These are phyloP conservation scores for Irpex lacteus DNA, from an alignment of 1,284 basidiomycete genomes.

Conservation along the genomic window DNA sequence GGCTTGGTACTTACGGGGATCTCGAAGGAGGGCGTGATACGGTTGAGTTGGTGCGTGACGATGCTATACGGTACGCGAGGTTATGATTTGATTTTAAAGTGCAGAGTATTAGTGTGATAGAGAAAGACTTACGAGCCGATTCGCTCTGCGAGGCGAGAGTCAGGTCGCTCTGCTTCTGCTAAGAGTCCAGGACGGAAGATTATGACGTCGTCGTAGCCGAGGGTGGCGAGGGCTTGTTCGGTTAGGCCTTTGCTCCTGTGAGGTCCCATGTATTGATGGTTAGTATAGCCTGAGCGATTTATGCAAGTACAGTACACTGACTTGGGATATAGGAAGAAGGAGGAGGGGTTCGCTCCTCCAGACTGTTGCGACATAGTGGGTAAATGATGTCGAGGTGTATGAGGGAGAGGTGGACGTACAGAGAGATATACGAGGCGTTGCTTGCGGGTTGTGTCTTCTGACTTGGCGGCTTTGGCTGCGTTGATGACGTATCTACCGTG, in stretches of 20 bases:
- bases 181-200: constrained; percentile 64
- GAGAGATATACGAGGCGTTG: constrained; percentile 73
- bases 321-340: constrained; percentile 51
- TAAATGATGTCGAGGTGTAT: background rate
- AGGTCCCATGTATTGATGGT: background rate
- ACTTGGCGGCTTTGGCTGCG: constrained; percentile 61
- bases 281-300: background rate
- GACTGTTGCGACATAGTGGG: constrained; percentile 33
- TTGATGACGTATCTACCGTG: constrained; percentile 77
- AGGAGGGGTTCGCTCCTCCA: constrained; percentile 43
- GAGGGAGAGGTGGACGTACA: constrained; percentile 33
- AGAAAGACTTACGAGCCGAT: constrained; percentile 36
- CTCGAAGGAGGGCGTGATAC: background rate
- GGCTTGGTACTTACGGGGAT: constrained; percentile 11
- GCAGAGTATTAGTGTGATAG: background rate
- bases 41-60: background rate
- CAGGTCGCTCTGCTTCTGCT: constrained; percentile 37
- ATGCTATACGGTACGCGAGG: background rate
- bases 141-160: constrained; percentile 39
- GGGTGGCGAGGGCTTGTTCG: constrained; percentile 58
- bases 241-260: constrained; percentile 72
- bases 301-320: constrained; percentile 19
- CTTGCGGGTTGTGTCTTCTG: constrained; percentile 35
- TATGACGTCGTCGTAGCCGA: constrained; percentile 69
- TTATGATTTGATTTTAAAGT: background rate